These are phyloP conservation scores for Kodamaea ohmeri DNA, from an alignment of 1,139 yeast genomes.

Conservation along the genomic window DNA sequence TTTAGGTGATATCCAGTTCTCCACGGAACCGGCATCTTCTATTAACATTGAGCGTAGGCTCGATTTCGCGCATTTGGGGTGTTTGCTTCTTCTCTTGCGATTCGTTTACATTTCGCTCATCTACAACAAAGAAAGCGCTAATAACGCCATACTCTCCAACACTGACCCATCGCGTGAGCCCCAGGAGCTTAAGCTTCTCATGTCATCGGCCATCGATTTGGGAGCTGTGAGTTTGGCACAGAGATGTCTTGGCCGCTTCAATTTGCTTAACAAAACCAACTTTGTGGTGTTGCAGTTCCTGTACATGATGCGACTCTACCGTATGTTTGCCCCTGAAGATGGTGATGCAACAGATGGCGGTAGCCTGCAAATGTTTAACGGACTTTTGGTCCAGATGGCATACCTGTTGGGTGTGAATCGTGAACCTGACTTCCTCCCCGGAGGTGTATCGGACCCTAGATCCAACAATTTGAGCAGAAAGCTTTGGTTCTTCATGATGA, in stretches of 20 bases:
- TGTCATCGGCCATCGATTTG: conserved; percentile 47
- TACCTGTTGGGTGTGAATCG: conserved; percentile 46
- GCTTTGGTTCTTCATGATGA: conserved; percentile 31
- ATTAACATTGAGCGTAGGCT: conserved; percentile 36
- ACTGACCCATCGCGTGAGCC: conserved; percentile 23
- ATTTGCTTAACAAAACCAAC: conserved; percentile 45
- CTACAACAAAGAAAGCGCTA: conserved; percentile 30
- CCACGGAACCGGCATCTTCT: conserved; percentile 2
- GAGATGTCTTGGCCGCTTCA: conserved; percentile 52
- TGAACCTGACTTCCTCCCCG: conserved; percentile 34
- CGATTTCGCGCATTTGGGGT: conserved; percentile 49
- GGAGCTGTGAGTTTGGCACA: conserved; percentile 48
- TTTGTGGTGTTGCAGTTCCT: conserved; percentile 51
- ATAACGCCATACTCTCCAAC: conserved; percentile 25
- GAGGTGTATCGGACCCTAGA: conserved; percentile 22
- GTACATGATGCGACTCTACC: conserved; percentile 36
- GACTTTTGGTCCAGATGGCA: conserved; percentile 42
- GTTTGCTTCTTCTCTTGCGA: conserved; percentile 40
- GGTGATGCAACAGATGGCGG: conserved; percentile 49
- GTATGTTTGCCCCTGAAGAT: conserved; percentile 48
- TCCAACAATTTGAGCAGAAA: conserved; percentile 34
- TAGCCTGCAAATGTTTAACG: conserved; percentile 38
- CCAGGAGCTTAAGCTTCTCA: conserved; percentile 40
- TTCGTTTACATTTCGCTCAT: conserved; percentile 37
- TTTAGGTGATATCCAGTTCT: conserved; percentile 18